Percentiles rank a stretch among this genome's conserved stretches.
Evolutionary conservation across 1,284 basidiomycete genomes (phyloP).

Genomic region (Rhodotorula glutinis): DNA sequence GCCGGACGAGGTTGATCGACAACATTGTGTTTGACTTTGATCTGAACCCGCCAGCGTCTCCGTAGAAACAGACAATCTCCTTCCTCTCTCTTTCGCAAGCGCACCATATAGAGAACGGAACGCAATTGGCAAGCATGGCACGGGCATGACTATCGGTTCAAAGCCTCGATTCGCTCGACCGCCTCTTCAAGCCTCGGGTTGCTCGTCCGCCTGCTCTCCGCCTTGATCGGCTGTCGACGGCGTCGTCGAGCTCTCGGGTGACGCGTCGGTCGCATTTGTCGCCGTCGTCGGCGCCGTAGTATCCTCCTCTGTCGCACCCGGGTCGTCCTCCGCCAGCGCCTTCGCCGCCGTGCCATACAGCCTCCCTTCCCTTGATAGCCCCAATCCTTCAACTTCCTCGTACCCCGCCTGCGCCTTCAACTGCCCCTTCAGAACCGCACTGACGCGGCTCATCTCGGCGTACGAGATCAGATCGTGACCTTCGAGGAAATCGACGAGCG

Average conservation of each 20-base stretch:
- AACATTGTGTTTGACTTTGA: conserved; percentile 68
- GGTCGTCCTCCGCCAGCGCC: background rate
- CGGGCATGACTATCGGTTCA: too few species aligned
- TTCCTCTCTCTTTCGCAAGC: background rate
- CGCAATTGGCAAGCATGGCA: too few species aligned
- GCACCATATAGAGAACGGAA: too few species aligned
- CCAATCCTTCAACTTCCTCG: background rate
- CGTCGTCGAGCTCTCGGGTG: too few species aligned
- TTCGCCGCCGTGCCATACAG: background rate
- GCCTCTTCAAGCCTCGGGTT: too few species aligned
- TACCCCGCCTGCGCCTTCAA: background rate
- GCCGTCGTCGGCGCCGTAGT: too few species aligned
- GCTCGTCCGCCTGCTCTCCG: too few species aligned
- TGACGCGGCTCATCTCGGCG: background rate
- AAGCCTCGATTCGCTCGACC: too few species aligned
- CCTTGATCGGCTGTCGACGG: too few species aligned
- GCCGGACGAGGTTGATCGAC: conserved; percentile 85
- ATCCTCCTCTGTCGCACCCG: too few species aligned
- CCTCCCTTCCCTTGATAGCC: background rate
- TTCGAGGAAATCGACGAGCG: conserved; percentile 31
- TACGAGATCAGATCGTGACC: conserved; percentile 9
- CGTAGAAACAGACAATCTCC: too few species aligned
- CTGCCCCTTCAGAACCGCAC: background rate
- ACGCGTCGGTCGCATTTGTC: too few species aligned
- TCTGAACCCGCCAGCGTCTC: conserved; percentile 16